Conservation (phyloP, 2,329 filamentous ascomycete genomes). For the Fusarium xylarioides region DNA sequence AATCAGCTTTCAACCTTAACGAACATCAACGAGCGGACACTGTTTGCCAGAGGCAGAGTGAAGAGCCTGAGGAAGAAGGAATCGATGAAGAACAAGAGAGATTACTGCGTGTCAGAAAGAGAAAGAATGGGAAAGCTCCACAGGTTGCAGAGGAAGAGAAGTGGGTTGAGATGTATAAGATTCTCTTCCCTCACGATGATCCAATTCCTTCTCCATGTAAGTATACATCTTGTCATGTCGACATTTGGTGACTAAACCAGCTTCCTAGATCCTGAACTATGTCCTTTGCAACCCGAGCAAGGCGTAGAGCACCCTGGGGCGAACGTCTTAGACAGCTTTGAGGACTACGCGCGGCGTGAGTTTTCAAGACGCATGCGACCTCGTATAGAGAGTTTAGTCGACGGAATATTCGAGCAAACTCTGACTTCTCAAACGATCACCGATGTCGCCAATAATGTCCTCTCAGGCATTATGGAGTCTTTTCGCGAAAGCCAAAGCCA, state of each 20-base stretch:
- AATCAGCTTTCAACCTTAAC: not conserved
- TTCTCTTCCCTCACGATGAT: not conserved
- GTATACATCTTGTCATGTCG: not conserved
- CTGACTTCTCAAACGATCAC: not conserved
- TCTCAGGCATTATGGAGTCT: not conserved
- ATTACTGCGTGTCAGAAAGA: not conserved
- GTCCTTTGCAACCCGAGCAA: not conserved
- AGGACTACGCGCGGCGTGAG: not conserved
- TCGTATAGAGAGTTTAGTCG: not conserved
- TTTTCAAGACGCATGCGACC: not conserved
- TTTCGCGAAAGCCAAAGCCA: not conserved
- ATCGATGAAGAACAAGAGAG: not conserved
- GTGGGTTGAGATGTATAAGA: not conserved
- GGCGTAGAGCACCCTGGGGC: rapidly evolving
- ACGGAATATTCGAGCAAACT: not conserved
- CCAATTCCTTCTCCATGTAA: not conserved
- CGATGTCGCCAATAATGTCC: not conserved
- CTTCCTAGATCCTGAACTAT: not conserved
- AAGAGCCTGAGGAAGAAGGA: not conserved
- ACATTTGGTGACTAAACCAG: no score
- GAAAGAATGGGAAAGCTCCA: not conserved
- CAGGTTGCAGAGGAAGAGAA: not conserved
- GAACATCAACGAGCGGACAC: not conserved
- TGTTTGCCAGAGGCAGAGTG: not conserved
- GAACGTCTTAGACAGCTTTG: not conserved